These are phyloP conservation scores for Coniochaeta sp. DNA, from an alignment of 2,329 filamentous ascomycete species.

Conservation along the genomic window DNA sequence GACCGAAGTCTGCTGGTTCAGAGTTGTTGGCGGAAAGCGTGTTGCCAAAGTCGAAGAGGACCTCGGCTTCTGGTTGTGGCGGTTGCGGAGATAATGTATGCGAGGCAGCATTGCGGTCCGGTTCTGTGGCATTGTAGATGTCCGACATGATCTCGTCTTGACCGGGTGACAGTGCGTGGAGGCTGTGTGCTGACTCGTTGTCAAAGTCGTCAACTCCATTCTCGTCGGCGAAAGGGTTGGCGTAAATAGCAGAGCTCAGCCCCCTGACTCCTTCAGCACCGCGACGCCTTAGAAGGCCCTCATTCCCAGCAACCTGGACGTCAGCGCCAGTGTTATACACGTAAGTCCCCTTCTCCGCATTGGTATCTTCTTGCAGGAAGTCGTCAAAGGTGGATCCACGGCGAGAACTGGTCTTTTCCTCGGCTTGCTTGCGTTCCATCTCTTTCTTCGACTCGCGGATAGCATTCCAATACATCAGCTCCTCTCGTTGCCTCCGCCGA, in stretches of 20 bases:
- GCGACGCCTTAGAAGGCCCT: constrained; percentile 41
- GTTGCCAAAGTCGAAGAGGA: constrained; percentile 2
- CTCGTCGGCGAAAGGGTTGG: constrained; percentile 55
- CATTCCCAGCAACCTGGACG: constrained; percentile 24
- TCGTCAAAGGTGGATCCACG: constrained; percentile 47
- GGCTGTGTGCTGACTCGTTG: constrained; percentile 26
- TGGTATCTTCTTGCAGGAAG: constrained; percentile 43
- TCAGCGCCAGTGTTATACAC: constrained; percentile 52
- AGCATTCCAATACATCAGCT: constrained; percentile 59
- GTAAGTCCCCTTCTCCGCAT: constrained; percentile 45
- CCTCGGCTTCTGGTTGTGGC: not conserved
- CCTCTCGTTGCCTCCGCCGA: constrained; percentile 53
- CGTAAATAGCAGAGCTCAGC: constrained; percentile 37
- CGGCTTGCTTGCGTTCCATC: constrained; percentile 16
- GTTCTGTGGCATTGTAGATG: constrained; percentile 49
- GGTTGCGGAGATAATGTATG: constrained; percentile 7
- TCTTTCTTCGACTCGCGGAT: constrained; percentile 41
- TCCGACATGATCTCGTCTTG: constrained; percentile 39
- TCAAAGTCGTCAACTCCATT: constrained; percentile 41
- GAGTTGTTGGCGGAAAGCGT: constrained; percentile 12
- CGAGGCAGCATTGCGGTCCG: constrained; percentile 18
- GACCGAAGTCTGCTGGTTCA: constrained; percentile 3
- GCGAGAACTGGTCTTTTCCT: constrained; percentile 8
- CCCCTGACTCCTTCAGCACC: constrained; percentile 38
- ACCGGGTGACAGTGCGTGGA: constrained; percentile 29